Base-by-base conservation (phyloP, 805 yeast species). In the Saccharomycopsis sp. region DNA sequence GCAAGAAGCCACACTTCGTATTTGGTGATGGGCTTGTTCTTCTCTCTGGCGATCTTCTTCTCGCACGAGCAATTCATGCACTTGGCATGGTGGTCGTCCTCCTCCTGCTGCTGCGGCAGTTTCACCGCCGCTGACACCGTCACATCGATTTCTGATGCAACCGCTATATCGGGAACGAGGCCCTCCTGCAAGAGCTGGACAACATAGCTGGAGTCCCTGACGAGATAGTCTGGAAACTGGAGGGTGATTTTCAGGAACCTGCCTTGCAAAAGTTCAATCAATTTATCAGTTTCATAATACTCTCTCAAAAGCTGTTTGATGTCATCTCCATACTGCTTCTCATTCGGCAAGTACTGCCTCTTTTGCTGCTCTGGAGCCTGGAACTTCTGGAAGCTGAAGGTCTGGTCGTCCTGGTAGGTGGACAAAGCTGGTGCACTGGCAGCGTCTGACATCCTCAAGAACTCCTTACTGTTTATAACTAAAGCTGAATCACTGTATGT, bases 211-310 rank as follows among this genome's bases (percentile, higher is more conserved):
- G 96, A 78, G 56, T 89, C 96, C 30, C 77, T 68, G 1, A 92
- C 73, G 27, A 88, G 61, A 4, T 62, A 45, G 57, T 94, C 98
- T 0, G 97, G 97, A 50, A 92, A 89, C 60, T 92, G 98, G 23
- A 92, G 63, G 0, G 97, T 87, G 2, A 88, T 70, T 19, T 69
- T 65, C 34, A 57, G 60, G 56, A 61, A 78, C 21, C 64, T 59
- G 4, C 53, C 50, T 13, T 38, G 23, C 34, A 82, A 58, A 36
- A 61, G 63, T 0, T 50, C 50, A 0, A 67, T 65, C 3, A 80
- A 54, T 37, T 66, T 68, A 19, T 67, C 67, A 1, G 84, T 49
- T 30, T 70, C 63, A 54, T 85, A 87, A 51, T 78, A 76, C 1
- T 69, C 60, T 8, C 50, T 52, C 7, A 86, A 18, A 16, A 42